These are phyloP conservation scores for Scytalidium sp. DNA, from an alignment of 2,329 filamentous ascomycete genomes.

Conservation along the genomic window DNA sequence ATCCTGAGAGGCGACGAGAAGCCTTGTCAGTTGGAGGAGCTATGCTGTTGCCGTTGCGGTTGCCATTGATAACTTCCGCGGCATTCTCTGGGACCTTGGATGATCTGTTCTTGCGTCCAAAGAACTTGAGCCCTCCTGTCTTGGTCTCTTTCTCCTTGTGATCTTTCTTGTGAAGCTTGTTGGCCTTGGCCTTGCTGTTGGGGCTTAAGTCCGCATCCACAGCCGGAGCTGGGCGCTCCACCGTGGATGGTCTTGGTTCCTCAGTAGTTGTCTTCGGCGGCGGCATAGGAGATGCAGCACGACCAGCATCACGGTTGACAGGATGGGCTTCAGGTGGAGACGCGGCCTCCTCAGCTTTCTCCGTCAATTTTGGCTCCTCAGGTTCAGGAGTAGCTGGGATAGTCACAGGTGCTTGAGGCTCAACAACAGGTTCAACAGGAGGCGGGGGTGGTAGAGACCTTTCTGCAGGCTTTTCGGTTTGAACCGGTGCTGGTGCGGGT, in stretches of 20 bases:
- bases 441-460: conserved; percentile 23
- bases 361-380: conserved; percentile 23
- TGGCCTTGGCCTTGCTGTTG: conserved; percentile 41
- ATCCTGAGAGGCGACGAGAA: too few species aligned
- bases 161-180: conserved; percentile 53
- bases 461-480: conserved; percentile 12
- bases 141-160: conserved; percentile 27
- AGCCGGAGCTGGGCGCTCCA: conserved; percentile 19
- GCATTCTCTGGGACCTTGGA: conserved; percentile 56
- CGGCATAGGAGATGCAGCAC: conserved; percentile 6
- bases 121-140: conserved; percentile 56
- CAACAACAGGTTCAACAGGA: not conserved
- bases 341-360: conserved; percentile 30
- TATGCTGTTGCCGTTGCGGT: not conserved
- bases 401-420: conserved; percentile 10
- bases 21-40: not conserved
- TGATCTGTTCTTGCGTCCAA: conserved; percentile 58
- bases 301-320: conserved; percentile 12
- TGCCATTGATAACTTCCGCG: conserved; percentile 47
- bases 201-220: conserved; percentile 32
- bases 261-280: conserved; percentile 6
- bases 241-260: conserved; percentile 15
- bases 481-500: conserved; percentile 4
- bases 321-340: conserved; percentile 20
- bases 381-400: conserved; percentile 19